Evolutionary conservation across 2,329 filamentous ascomycete species (phyloP), one percentile per base, ranked within the genome.

Genomic region (Parastagonospora nodorum): DNA sequence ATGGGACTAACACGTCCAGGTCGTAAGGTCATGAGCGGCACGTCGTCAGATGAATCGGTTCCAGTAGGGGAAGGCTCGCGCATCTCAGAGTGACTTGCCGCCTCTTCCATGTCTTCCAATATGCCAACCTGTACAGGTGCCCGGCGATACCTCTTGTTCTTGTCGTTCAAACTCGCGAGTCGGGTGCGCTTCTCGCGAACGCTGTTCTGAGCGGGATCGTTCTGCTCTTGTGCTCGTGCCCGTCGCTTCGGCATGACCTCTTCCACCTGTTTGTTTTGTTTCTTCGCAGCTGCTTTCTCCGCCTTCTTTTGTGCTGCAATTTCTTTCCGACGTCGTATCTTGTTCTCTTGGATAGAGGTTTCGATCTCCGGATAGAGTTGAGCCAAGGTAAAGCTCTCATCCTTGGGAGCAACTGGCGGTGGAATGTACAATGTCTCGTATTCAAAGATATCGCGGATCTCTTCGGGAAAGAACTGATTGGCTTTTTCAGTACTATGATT

Each of bases 401-500:
- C 69, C 35, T 68, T 68, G 5, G 64, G 62, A 11, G 64, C 60
- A 15, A 64, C 38, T 5, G 46, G 48, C 31, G 55, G 32, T 15
- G 61, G 59, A 12, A 54, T 45, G 15, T 63, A 60, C 14, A 57
- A 58, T 5, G 58, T 55, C 9, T 58, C 55, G 10, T 64, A 61
- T 4, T 55, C 54, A 10, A 69, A 55, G 15, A 69, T 54, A 30
- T 71, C 50, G 6, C 51, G 55, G 8, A 75, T 58, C 36, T 67
- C 63, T 10, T 66, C 57, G 3, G 72, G 72, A 39, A 63, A 72
- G 51, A 67, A 74, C 37, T 64, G 58, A 24, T 63, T 60, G 11
- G 63, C 62, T n/a, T 63, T 65, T 4, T 63, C 58, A 8, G 65
- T 64, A 50, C 69, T 64, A 15, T 55, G 56, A n/a, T 77, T 69